Evolutionary conservation across 352 stramenopile species (phyloP).

Genomic region (Globisporangium takayamanum): DNA sequence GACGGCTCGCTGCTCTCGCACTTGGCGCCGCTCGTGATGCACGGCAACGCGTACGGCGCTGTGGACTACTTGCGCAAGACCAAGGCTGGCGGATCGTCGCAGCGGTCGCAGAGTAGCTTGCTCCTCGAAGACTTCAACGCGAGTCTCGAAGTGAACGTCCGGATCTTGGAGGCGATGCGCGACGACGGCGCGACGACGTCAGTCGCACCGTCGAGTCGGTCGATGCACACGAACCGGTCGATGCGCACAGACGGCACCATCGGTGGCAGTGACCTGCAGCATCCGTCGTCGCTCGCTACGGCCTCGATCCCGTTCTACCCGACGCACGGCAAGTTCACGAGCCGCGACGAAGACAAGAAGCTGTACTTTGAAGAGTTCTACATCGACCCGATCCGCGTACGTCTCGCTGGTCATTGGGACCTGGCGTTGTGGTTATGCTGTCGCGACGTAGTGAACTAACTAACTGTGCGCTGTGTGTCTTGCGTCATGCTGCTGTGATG

Average conservation of each 20-base stretch:
- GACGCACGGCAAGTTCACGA: slow-evolving; percentile 30
- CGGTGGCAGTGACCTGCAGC: slow-evolving; percentile 8
- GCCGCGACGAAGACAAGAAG: slow-evolving; percentile 68
- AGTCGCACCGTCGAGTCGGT: slow-evolving; percentile 24
- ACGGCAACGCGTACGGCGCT: slow-evolving; percentile 39
- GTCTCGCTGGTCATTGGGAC: slow-evolving; percentile 1
- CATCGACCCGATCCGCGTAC: slow-evolving; percentile 72
- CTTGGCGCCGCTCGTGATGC: slow-evolving; percentile 54
- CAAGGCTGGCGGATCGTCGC: slow-evolving; percentile 16
- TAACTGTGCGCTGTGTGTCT: background rate
- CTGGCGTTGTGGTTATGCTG: too few species aligned
- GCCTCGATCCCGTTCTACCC: slow-evolving; percentile 14
- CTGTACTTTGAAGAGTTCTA: slow-evolving; percentile 89
- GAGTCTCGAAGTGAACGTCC: slow-evolving; percentile 62
- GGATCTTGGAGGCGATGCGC: slow-evolving; percentile 63
- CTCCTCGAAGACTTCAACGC: slow-evolving; percentile 67
- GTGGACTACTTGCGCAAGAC: slow-evolving; percentile 11
- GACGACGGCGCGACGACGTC: slow-evolving; percentile 55
- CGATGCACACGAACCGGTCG: slow-evolving; percentile 21
- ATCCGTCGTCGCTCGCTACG: background rate
- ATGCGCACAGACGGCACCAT: slow-evolving; percentile 14
- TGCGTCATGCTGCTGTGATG: background rate
- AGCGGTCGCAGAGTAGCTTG: slow-evolving; percentile 36
- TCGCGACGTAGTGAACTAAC: background rate
- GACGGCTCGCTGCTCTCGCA: slow-evolving; percentile 79